A percentile compares a stretch with the other conserved stretches of the same genome.
These are phyloP conservation scores for Fusarium globosum DNA, from an alignment of 2,329 filamentous ascomycete genomes.

Conservation along the genomic window DNA sequence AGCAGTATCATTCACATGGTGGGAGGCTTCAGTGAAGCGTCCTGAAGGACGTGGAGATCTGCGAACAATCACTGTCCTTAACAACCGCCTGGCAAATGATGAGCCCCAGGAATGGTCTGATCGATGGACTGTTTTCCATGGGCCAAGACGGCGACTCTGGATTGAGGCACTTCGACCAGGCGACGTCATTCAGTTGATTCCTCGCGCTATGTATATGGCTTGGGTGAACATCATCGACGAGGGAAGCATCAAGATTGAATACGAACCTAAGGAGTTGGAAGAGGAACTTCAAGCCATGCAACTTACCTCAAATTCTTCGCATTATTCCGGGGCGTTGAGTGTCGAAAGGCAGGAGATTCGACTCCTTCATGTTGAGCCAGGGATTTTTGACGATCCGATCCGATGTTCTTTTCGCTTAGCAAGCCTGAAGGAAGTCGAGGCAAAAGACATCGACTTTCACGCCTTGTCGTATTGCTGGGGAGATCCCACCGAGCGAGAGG, in stretches of 20 bases:
- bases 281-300: neutral
- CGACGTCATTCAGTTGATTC: constrained; percentile 26
- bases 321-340: neutral
- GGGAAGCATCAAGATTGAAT: constrained; percentile 26
- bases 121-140: neutral
- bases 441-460: neutral
- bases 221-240: constrained; percentile 35
- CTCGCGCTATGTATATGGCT: constrained; percentile 28
- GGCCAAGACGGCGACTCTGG: constrained; percentile 15
- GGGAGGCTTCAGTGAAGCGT: constrained; percentile 25
- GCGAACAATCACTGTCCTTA: constrained; percentile 9
- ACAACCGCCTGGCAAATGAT: constrained; percentile 19
- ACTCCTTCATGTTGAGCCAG: constrained; percentile 16
- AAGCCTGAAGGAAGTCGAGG: neutral
- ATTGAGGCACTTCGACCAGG: constrained; percentile 22
- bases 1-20: constrained; percentile 28
- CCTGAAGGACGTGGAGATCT: constrained; percentile 30
- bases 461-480: constrained; percentile 36
- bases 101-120: constrained; percentile 8
- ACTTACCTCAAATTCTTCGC: neutral
- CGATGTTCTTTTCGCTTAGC: neutral
- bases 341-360: constrained; percentile 12
- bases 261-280: neutral
- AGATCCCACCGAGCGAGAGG: neutral
- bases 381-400: constrained; percentile 18